Base-by-base conservation (phyloP, 1,284 basidiomycete genomes). In the Irpex sp. region DNA sequence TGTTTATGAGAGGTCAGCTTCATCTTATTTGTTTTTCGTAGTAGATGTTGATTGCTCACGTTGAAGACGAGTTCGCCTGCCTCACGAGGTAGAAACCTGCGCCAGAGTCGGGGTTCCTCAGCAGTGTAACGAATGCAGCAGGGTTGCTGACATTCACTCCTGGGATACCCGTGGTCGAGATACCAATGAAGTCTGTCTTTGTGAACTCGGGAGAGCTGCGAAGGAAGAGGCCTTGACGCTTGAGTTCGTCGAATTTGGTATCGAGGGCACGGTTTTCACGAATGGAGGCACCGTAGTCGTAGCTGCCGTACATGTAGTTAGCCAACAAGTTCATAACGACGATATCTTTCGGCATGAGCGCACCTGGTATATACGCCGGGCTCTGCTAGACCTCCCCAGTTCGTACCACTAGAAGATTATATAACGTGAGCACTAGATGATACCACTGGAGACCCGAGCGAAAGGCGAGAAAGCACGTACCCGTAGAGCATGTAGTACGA, bases 401-500 rank as follows among this genome's bases (percentile, higher is more conserved):
- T 89, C 0, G 90, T 92, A 42, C 90, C 90, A 16, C 89, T 90
- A 61, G 23, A 28, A 5, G 23, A 35, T 47, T 10, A 10, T 49
- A 51, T 18, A 8, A 16, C 49, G 5, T n/a, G n/a, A n/a, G n/a
- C n/a, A n/a, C n/a, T n/a, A n/a, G n/a, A n/a, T n/a, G n/a, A n/a
- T n/a, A n/a, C n/a, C n/a, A n/a, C n/a, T n/a, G n/a, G n/a, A n/a
- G n/a, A n/a, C n/a, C n/a, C n/a, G n/a, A n/a, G n/a, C n/a, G n/a
- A n/a, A n/a, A n/a, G n/a, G n/a, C n/a, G n/a, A n/a, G n/a, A n/a
- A n/a, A n/a, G n/a, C n/a, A n/a, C n/a, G n/a, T 69, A 87, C 88
- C 87, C 88, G 65, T 85, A 90, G 60, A 89, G 68, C 90, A 91
- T 91, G 72, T 92, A 92, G 67, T 88, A 90, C 19, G 82, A 90